Percentiles rank a stretch among this genome's conserved stretches.
These are phyloP conservation scores for Ogataea polymorpha DNA, from an alignment of 805 yeast species.

Conservation along the genomic window DNA sequence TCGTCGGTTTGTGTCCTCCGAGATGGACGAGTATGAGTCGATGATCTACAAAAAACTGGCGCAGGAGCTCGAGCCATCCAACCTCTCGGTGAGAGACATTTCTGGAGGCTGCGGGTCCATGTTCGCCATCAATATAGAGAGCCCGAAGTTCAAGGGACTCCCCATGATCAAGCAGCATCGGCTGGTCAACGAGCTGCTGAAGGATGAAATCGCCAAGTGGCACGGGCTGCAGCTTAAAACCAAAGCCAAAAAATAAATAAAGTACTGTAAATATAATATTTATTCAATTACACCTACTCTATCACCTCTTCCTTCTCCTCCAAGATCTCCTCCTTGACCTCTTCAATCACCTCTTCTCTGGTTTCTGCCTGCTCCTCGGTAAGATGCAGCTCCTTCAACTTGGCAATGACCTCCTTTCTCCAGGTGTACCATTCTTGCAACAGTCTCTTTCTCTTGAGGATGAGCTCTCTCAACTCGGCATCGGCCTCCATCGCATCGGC, in stretches of 20 bases:
- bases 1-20: constrained; percentile 7
- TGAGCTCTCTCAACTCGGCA: constrained; percentile 85
- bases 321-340: constrained; percentile 69
- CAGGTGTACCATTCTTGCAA: constrained; percentile 84
- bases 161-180: constrained; percentile 90
- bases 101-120: constrained; percentile 98
- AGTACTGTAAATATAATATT: constrained; percentile 2
- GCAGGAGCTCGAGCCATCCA: constrained; percentile 55
- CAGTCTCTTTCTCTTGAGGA: constrained; percentile 75
- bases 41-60: constrained; percentile 57
- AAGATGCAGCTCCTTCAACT: constrained; percentile 45
- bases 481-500: constrained; percentile 94
- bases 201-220: constrained; percentile 88
- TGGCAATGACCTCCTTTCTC: constrained; percentile 53
- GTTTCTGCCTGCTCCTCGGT: constrained; percentile 49
- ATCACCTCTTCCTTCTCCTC: constrained; percentile 72
- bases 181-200: constrained; percentile 74
- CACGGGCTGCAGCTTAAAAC: constrained; percentile 91
- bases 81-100: constrained; percentile 70
- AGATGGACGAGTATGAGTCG: constrained; percentile 59
- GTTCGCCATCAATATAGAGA: constrained; percentile 83
- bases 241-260: constrained; percentile 39
- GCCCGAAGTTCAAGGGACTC: constrained; percentile 72
- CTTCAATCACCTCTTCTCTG: constrained; percentile 61
- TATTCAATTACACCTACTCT: constrained; percentile 29